Base-by-base conservation (phyloP, 495 filamentous ascomycete species). In the Apiosordaria backusii region DNA sequence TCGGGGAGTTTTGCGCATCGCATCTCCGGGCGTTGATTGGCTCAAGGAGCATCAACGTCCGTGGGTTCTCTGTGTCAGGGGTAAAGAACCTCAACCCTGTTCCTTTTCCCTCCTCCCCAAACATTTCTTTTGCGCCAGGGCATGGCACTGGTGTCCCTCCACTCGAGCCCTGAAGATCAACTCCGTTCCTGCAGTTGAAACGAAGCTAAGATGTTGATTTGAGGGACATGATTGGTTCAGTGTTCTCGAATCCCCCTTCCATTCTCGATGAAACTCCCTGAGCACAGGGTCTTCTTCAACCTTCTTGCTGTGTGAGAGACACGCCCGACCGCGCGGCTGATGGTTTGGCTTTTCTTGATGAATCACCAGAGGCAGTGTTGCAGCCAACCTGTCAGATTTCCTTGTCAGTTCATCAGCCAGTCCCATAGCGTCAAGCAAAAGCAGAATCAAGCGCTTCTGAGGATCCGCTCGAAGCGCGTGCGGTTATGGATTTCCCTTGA, bases 101-200 rank as follows among this genome's bases (percentile, higher is more conserved):
- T 26, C 53, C 21, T 19, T 5, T 57, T 27, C 57, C 22, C 27
- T 57, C 64, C 25, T 19, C 45, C 60, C 60, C 19, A 4, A 57
- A 54, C 67, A 64, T 27, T 52, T 60, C 29, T 27, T 53, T 40
- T 45, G 29, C 57, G 26, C 58, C 50, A 54, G 22, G 26, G 24
- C 54, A 29, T 63, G 50, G 54, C 63, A 50, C 21, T 45, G 45
- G 35, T 50, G 13, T 62, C 62, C 64, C 61, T 67, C 69, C 67
- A 66, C 59, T 67, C 24, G 64, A 25, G 27, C 55, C 64, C 27
- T 64, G 58, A 23, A 67, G 26, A 59, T 63, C 27, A 64, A 13
- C 64, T 70, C 61, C 71, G 75, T 72, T 74, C 69, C 69, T 73
- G 75, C 74, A 68, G 65, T 66, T 76, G 72, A 76, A 76, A 76